Percentiles rank a stretch among this genome's conserved stretches.
These are phyloP conservation scores for Eucalyptus decipiens DNA, from an alignment of 345 rosid species.

Conservation along the genomic window DNA sequence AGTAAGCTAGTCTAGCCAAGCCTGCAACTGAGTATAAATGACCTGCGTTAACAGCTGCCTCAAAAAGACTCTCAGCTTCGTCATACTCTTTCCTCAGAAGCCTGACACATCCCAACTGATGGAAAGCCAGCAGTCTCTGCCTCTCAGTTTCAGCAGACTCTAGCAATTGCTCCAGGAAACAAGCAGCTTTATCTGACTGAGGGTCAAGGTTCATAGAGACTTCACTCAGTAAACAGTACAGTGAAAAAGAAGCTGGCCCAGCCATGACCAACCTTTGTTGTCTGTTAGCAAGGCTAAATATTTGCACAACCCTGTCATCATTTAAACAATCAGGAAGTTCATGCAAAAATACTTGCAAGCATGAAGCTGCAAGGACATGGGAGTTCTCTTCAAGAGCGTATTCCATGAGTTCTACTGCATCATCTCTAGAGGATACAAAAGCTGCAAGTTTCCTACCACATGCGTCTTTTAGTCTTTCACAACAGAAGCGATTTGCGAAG, in stretches of 20 bases:
- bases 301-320: constrained; percentile 56
- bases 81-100: constrained; percentile 76
- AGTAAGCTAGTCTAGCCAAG: constrained; percentile 64
- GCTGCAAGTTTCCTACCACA: constrained; percentile 86
- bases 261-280: constrained; percentile 60
- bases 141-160: constrained; percentile 61
- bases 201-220: constrained; percentile 74
- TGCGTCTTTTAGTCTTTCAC: constrained; percentile 78
- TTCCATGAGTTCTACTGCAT: constrained; percentile 85
- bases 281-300: constrained; percentile 38
- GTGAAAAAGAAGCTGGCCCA: constrained; percentile 68
- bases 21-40: constrained; percentile 79
- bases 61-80: constrained; percentile 63
- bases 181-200: constrained; percentile 51
- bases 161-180: constrained; percentile 50
- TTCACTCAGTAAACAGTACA: constrained; percentile 81
- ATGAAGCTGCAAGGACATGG: constrained; percentile 75
- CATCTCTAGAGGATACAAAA: constrained; percentile 52
- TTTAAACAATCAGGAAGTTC: constrained; percentile 73
- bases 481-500: constrained; percentile 91
- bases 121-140: constrained; percentile 76
- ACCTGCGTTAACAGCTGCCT: constrained; percentile 58
- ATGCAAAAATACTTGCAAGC: constrained; percentile 70
- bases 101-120: constrained; percentile 85
- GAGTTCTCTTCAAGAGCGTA: constrained; percentile 76